Base-by-base conservation (phyloP, 2,329 filamentous ascomycete genomes). In the Pestalotiopsis sp. region DNA sequence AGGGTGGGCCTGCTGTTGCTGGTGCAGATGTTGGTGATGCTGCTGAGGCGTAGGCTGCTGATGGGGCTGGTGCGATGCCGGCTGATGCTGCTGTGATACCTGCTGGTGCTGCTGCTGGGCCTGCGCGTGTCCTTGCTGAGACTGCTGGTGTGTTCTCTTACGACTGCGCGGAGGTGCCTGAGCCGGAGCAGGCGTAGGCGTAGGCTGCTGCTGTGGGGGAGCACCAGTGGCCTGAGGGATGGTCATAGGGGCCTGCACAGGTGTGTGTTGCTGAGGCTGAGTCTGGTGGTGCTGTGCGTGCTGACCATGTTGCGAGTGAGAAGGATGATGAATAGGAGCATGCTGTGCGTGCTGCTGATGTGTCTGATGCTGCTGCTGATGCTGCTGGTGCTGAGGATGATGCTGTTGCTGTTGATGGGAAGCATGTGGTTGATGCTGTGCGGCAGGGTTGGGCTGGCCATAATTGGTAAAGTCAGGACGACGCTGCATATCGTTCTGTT, bases 401-500 rank as follows among this genome's bases (percentile, higher is more conserved):
- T 80, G 78, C 60, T 74, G 73, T 4, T 74, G 72, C 52, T 76
- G 76, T 25, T 78, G 77, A 62, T 78, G 78, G 65, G 74, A 74
- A 62, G 77, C 76, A 64, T 74, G 74, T 65, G 77, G 78, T 52
- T 80, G 80, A 20, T 77, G 77, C 69, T 79, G 80, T 56, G 79
- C 73, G 73, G 77, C 73, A 60, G 78, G 72, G 62, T 74, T 78
- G 57, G 72, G 73, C 60, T 73, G 74, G 64, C 72, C 72, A 72
- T 77, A 78, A 66, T 72, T 75, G 69, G 71, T 76, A 72, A 73
- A 84, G 75, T 74, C 85, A 81, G 73, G 81, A 81, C 82, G 84
- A 81, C 73, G 82, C 76, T 73, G 80, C 84, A 88, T 84, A 71
- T 87, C 85, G 73, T 81, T 57, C 67, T 66, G 72, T 57, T 75